Evolutionary conservation across 176 grass and related monocot genomes (phyloP).

Genomic region (Juncus inflexus): DNA sequence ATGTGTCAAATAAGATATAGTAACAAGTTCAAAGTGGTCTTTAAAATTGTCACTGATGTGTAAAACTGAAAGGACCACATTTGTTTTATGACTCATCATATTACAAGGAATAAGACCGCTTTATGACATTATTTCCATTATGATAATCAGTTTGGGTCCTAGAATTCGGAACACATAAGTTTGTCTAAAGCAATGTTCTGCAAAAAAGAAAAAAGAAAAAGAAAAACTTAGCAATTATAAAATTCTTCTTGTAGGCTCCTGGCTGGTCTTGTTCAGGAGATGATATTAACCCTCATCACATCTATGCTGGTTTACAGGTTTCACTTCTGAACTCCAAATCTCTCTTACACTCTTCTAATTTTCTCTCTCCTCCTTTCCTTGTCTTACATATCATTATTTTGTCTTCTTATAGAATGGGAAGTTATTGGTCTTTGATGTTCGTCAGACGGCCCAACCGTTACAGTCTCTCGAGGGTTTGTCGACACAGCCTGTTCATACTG

Average conservation of each 20-base stretch:
- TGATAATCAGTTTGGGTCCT: no score
- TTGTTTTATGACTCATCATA: no score
- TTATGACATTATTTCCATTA: no score
- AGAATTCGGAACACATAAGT: no score
- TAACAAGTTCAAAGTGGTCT: no score
- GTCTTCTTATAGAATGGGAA: constrained; percentile 58
- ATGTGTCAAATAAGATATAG: not conserved
- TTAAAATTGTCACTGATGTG: no score
- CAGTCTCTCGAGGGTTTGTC: constrained; percentile 51
- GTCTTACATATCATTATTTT: no score
- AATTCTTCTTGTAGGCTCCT: constrained; percentile 50
- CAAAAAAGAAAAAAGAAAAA: not conserved
- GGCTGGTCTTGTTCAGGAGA: constrained; percentile 76
- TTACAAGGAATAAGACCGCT: no score
- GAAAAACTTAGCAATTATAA: not conserved
- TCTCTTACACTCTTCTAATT: not conserved
- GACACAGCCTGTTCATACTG: constrained; percentile 60
- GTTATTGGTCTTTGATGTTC: constrained; percentile 88
- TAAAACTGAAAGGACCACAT: no score
- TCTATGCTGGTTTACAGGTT: constrained; percentile 94
- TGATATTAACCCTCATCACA: constrained; percentile 37
- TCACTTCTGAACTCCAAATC: constrained; percentile 10
- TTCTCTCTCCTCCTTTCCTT: not conserved
- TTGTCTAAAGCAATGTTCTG: not conserved
- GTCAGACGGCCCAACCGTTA: constrained; percentile 63